These are phyloP conservation scores for Coemansia asiatica DNA, from an alignment of 192 early-diverging fungal species.

Conservation along the genomic window DNA sequence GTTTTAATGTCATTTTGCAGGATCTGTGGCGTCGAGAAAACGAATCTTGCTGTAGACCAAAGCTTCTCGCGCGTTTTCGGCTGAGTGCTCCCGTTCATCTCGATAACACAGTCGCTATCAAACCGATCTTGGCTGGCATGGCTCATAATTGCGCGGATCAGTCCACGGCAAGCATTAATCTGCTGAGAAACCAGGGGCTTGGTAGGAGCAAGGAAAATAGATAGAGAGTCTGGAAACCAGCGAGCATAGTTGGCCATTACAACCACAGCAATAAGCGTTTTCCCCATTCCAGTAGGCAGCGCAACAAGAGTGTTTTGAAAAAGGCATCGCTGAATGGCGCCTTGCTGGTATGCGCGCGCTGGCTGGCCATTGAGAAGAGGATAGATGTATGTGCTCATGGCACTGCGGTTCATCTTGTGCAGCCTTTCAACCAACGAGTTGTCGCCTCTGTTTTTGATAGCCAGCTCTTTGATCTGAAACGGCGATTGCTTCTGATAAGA, in stretches of 20 bases:
- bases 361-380: slow-evolving; percentile 47
- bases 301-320: slow-evolving; percentile 85
- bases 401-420: slow-evolving; percentile 31
- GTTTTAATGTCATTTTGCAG: slow-evolving; percentile 80
- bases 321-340: slow-evolving; percentile 74
- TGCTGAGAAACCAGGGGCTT: slow-evolving; percentile 90
- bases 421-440: slow-evolving; percentile 37
- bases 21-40: slow-evolving; percentile 87
- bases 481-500: background rate
- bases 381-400: slow-evolving; percentile 47
- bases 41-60: slow-evolving; percentile 72
- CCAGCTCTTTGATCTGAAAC: slow-evolving; percentile 27
- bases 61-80: slow-evolving; percentile 55
- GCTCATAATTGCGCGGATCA: slow-evolving; percentile 74
- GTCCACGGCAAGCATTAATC: slow-evolving; percentile 78
- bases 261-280: slow-evolving; percentile 94
- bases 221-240: slow-evolving; percentile 86
- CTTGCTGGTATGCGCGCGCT: slow-evolving; percentile 84
- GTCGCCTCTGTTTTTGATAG: slow-evolving; percentile 36
- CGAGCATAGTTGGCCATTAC: slow-evolving; percentile 88
- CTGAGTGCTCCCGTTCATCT: slow-evolving; percentile 67
- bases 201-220: slow-evolving; percentile 92
- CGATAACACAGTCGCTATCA: slow-evolving; percentile 26
- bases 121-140: slow-evolving; percentile 44
- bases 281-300: slow-evolving; percentile 83